Conservation (phyloP, 495 filamentous ascomycete genomes). For the Neurospora sp. region DNA sequence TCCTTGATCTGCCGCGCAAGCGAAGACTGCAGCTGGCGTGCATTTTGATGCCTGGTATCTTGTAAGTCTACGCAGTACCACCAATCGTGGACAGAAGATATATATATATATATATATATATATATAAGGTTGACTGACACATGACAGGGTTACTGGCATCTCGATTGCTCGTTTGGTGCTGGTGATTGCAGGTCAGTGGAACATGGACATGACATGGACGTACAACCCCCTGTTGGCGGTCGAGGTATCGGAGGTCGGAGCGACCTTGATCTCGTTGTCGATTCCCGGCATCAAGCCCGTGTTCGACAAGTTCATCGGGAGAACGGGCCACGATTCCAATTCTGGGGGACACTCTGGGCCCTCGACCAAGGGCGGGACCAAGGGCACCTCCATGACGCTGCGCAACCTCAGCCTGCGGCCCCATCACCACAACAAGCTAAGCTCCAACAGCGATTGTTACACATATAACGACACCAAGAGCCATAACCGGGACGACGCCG, state of each 20-base stretch:
- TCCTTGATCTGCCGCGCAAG: constrained; percentile 23
- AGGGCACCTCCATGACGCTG: background rate
- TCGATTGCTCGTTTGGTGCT: constrained; percentile 33
- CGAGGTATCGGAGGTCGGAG: constrained; percentile 35
- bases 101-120: too few species aligned
- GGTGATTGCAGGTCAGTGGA: constrained; percentile 32
- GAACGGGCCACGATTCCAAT: background rate
- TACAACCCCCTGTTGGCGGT: constrained; percentile 37
- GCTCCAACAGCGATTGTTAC: background rate
- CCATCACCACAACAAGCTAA: background rate
- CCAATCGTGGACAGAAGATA: background rate
- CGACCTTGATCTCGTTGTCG: constrained; percentile 35
- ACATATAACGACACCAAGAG: constrained; percentile 1
- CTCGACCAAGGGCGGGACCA: background rate
- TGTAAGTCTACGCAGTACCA: constrained; percentile 19
- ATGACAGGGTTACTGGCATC: constrained; percentile 30
- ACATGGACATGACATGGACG: constrained; percentile 31
- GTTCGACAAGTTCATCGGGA: constrained; percentile 17
- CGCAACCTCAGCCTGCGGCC: background rate
- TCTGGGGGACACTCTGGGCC: background rate
- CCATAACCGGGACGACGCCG: background rate
- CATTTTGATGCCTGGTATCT: constrained; percentile 35
- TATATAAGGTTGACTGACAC: background rate
- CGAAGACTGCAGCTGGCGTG: constrained; percentile 30
- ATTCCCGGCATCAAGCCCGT: constrained; percentile 36